phyloP scores from a whole-genome alignment of 257 asterid species.

The Ophiorrhiza pumila region DNA sequence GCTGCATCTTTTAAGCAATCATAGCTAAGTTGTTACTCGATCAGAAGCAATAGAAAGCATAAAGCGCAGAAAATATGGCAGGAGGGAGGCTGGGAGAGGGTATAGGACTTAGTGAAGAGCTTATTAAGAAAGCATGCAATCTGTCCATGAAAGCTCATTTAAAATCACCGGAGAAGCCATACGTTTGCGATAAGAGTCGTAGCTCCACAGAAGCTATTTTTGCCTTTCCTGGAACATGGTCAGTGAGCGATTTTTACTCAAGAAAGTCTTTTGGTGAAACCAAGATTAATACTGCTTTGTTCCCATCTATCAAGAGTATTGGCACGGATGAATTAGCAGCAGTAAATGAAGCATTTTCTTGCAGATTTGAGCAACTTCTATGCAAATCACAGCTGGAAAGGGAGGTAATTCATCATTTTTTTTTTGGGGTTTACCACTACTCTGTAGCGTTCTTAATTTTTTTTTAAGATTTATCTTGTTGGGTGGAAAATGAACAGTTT shows the following conservation, averaged over 20 bases:
- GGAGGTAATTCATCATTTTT: constrained; percentile 45
- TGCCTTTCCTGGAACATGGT: constrained; percentile 76
- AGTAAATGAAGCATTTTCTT: constrained; percentile 60
- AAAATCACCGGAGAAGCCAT: constrained; percentile 43
- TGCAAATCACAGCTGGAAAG: constrained; percentile 40
- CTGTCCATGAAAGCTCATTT: constrained; percentile 68
- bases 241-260: constrained; percentile 49
- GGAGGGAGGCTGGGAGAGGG: constrained; percentile 50
- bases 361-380: constrained; percentile 48
- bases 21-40: not conserved
- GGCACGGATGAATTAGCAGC: constrained; percentile 53
- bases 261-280: constrained; percentile 56
- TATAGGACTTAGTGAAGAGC: constrained; percentile 50
- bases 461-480: not conserved
- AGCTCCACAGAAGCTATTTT: constrained; percentile 48
- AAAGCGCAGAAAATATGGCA: constrained; percentile 25
- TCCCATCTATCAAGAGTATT: constrained; percentile 60
- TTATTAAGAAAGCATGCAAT: constrained; percentile 56
- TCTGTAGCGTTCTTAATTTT: not conserved
- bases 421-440: not conserved
- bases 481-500: not conserved
- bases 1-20: not conserved
- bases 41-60: not conserved
- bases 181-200: constrained; percentile 43
- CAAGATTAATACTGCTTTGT: constrained; percentile 39